Percentiles rank a stretch among this genome's conserved stretches.
Evolutionary conservation across 1,284 basidiomycete genomes (phyloP).

Genomic region (Peniophora sp.): DNA sequence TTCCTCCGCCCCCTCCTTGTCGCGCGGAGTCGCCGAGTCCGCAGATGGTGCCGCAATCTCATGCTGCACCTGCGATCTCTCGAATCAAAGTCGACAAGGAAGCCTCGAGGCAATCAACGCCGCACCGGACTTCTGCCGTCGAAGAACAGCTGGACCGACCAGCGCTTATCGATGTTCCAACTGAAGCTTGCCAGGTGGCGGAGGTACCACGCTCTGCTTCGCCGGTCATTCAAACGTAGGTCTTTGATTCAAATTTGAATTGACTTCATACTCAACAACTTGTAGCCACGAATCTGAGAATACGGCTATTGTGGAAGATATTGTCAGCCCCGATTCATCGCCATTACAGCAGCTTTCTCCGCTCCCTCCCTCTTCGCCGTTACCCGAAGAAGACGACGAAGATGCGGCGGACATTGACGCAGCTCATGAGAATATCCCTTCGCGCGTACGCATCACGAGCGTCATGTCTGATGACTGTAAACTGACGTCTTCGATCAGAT

Average conservation of each 20-base stretch:
- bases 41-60: no score
- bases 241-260: no score
- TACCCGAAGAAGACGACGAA: background rate
- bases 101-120: background rate
- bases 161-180: background rate
- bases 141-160: background rate
- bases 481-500: background rate
- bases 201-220: no score
- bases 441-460: background rate
- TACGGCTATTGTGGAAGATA: no score
- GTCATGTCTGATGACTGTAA: background rate
- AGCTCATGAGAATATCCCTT: background rate
- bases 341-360: background rate
- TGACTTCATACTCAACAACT: no score
- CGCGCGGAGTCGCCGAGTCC: background rate
- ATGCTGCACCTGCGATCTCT: no score
- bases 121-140: background rate
- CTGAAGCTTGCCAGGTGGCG: no score
- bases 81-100: no score
- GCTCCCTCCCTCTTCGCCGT: background rate
- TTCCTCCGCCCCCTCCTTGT: background rate
- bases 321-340: background rate
- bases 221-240: no score
- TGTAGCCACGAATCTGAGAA: no score
- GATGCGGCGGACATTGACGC: background rate